These are phyloP conservation scores for Fistulina hepatica DNA, from an alignment of 1,284 basidiomycete genomes.

Conservation along the genomic window DNA sequence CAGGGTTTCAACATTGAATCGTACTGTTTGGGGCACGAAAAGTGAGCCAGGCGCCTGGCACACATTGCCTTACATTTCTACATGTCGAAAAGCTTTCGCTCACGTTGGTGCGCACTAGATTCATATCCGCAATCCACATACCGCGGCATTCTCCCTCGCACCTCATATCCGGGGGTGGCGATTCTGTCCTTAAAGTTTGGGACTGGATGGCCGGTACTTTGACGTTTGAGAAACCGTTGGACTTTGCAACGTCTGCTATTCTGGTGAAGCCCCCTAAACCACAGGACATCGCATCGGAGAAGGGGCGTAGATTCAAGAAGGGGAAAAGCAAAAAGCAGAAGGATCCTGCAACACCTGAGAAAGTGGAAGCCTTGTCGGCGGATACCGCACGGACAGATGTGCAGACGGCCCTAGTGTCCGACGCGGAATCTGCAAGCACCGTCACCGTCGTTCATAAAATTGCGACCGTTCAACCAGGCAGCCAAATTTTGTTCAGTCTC, in stretches of 20 bases:
- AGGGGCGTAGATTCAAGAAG: constrained; percentile 14
- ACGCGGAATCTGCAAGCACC: constrained; percentile 17
- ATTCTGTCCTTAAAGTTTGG: constrained; percentile 69
- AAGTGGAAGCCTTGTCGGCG: constrained; percentile 11
- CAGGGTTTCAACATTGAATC: constrained; percentile 74
- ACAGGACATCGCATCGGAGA: constrained; percentile 16
- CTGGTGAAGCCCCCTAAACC: constrained; percentile 36
- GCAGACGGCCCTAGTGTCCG: constrained; percentile 1
- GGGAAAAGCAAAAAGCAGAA: constrained; percentile 20
- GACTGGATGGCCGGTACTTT: constrained; percentile 59
- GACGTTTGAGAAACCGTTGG: constrained; percentile 38
- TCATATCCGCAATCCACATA: constrained; percentile 71
- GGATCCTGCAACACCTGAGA: no score
- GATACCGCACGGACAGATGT: constrained; percentile 7
- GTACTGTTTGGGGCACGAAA: constrained; percentile 76
- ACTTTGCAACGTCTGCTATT: constrained; percentile 51
- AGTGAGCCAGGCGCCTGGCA: constrained; percentile 37
- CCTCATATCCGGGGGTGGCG: constrained; percentile 83
- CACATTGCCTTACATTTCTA: background rate
- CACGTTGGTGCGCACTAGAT: no score
- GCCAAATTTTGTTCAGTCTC: constrained; percentile 48
- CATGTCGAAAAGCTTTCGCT: no score
- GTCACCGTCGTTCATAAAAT: constrained; percentile 48
- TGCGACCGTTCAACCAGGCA: constrained; percentile 28
- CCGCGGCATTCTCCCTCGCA: constrained; percentile 36